Conservation (phyloP, 2,329 filamentous ascomycete species). For the Aspergillus sp. region DNA sequence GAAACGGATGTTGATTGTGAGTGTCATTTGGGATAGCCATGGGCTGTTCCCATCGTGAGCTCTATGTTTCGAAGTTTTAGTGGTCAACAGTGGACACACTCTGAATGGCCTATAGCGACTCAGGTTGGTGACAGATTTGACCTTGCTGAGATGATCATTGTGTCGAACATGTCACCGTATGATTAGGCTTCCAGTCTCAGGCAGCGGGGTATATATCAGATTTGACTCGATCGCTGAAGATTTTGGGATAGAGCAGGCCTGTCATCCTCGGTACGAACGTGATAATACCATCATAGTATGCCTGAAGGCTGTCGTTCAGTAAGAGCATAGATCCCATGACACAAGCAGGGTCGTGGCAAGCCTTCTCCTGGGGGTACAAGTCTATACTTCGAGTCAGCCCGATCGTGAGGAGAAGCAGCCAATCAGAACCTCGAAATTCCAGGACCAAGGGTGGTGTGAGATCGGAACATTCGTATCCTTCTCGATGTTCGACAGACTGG, state of each 20-base stretch:
- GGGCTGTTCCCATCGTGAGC: background rate
- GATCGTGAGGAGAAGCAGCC: background rate
- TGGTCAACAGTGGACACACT: background rate
- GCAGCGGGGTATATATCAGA: background rate
- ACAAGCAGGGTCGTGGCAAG: background rate
- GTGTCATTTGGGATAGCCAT: background rate
- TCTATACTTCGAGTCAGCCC: background rate
- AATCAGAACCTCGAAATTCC: background rate
- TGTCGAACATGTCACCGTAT: background rate
- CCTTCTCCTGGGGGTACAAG: background rate
- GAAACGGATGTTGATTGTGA: background rate
- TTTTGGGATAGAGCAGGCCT: background rate
- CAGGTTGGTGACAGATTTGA: background rate
- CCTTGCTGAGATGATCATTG: background rate
- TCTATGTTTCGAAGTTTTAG: background rate
- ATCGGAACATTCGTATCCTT: slow-evolving; percentile 2
- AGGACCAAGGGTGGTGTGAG: slow-evolving; percentile 3
- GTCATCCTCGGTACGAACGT: background rate
- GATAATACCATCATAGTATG: background rate
- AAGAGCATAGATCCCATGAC: background rate
- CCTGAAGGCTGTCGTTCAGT: background rate
- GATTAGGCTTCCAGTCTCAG: background rate
- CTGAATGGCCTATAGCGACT: background rate
- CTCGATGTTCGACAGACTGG: background rate
- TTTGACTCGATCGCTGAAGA: background rate